Evolutionary conservation across 352 stramenopile genomes (phyloP).

Genomic region (Phytophthora fragariae): DNA sequence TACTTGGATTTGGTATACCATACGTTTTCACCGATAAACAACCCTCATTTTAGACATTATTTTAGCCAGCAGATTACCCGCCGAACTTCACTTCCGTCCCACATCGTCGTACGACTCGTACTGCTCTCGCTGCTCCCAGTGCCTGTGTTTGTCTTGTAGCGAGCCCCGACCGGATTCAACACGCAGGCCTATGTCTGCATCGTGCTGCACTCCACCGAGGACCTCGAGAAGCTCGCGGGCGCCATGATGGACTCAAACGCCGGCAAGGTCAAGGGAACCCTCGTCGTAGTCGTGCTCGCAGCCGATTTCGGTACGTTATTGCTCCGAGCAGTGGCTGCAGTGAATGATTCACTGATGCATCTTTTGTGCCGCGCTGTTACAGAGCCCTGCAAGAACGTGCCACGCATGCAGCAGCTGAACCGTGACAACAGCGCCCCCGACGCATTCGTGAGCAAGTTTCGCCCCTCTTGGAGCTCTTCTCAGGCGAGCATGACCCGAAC

Average conservation of each 20-base stretch:
- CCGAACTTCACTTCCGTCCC: too few species aligned
- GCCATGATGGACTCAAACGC: constrained; percentile 73
- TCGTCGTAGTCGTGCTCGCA: constrained; percentile 72
- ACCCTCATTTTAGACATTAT: too few species aligned
- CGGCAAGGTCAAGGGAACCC: constrained; percentile 67
- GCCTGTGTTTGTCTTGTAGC: constrained; percentile 30
- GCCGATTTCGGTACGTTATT: constrained; percentile 59
- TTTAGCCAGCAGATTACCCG: too few species aligned
- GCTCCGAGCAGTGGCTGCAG: not conserved
- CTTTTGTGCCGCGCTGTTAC: not conserved
- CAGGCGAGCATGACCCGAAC: constrained; percentile 58
- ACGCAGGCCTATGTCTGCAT: constrained; percentile 72
- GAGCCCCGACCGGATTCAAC: constrained; percentile 77
- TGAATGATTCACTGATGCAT: not conserved
- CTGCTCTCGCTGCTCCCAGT: too few species aligned
- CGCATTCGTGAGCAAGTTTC: constrained; percentile 51
- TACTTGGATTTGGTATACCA: too few species aligned
- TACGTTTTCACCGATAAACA: too few species aligned
- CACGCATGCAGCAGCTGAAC: constrained; percentile 71
- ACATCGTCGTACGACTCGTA: too few species aligned
- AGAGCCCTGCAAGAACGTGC: constrained; percentile 74
- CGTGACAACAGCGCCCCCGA: constrained; percentile 52
- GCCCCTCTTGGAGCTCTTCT: constrained; percentile 56
- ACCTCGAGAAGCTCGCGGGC: constrained; percentile 58
- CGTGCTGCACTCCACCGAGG: constrained; percentile 56